phyloP scores from a whole-genome alignment of 805 yeast genomes.

The Metschnikowia rubicola region DNA sequence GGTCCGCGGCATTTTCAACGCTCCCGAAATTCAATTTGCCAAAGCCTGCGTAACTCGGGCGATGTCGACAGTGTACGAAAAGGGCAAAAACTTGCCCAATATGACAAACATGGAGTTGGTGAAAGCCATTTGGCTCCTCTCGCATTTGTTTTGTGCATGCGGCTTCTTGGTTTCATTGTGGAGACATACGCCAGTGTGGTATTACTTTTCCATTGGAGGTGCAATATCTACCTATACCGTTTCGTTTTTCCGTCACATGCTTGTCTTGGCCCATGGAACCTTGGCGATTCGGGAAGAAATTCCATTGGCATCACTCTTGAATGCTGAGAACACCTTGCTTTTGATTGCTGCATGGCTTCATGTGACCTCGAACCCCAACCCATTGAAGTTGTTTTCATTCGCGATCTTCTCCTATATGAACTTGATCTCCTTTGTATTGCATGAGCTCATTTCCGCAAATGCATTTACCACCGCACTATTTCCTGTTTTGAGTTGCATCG shows the following conservation, averaged over 20 bases:
- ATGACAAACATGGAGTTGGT: slow-evolving; percentile 9
- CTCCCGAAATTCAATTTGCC: slow-evolving; percentile 11
- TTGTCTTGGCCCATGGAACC: slow-evolving; percentile 6
- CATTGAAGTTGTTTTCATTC: slow-evolving; percentile 25
- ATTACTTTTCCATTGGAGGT: slow-evolving; percentile 12
- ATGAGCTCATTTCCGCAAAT: slow-evolving; percentile 12
- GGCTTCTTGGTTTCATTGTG: slow-evolving; percentile 9
- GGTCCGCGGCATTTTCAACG: slow-evolving; percentile 6
- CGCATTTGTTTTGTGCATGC: slow-evolving; percentile 12
- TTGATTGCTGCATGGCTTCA: slow-evolving; percentile 23
- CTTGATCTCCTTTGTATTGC: slow-evolving; percentile 18
- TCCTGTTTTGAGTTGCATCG: slow-evolving; percentile 14
- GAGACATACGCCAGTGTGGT: slow-evolving; percentile 4
- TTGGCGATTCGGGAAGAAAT: slow-evolving; percentile 7
- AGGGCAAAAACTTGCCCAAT: slow-evolving; percentile 5
- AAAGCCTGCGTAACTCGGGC: neutral
- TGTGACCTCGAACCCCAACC: slow-evolving; percentile 16
- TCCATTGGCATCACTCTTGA: slow-evolving; percentile 22
- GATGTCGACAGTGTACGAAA: neutral
- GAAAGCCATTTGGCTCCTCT: slow-evolving; percentile 11
- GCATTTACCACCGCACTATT: slow-evolving; percentile 13
- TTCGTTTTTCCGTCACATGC: slow-evolving; percentile 11
- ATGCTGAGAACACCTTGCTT: slow-evolving; percentile 30
- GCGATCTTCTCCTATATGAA: slow-evolving; percentile 29
- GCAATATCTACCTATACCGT: slow-evolving; percentile 15